Base-by-base conservation (phyloP, 441 rosid species). In the Gossypium davidsonii region DNA sequence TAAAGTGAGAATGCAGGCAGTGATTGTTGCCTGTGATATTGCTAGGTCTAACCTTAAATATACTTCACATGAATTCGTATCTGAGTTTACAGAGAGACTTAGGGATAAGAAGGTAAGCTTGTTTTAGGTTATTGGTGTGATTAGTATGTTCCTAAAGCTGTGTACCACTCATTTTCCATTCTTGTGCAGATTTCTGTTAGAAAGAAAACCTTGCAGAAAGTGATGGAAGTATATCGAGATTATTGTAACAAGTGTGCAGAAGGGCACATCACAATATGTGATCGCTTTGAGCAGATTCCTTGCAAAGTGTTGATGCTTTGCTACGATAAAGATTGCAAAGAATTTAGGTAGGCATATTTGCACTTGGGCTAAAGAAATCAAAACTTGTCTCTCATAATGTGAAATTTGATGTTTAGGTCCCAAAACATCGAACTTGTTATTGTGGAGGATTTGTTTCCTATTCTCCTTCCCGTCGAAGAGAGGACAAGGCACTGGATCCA, bases 21-120 rank as follows among this genome's bases (percentile, higher is more conserved):
- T 93, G 78, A 76, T 80, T 74, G 84, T 85, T 80, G 84, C 88
- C 52, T 93, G 98, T 84, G 99, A 95, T 79, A 82, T 95, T 72
- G 88, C 90, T 78, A 86, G 78, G 83, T 79, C 76, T 71, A 83
- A 88, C 81, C 80, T 83, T 49, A 86, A 87, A 76, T 71, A 73
- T 75, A 79, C 85, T 80, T 83, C 94, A 37, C 74, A 82, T 63
- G 85, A 79, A 73, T 70, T 95, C 61, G 78, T 91, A 79, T 83
- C 83, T 80, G 91, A 83, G 82, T 84, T 88, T 63, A 75, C 80
- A 70, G 97, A 93, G 82, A 91, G 99, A 74, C 94, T 95, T 75
- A 87, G 97, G 79, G 97, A 95, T 86, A 95, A 93, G 92, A 95
- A 91, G 97, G 98, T 88, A 83, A 18, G 21, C 77, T 65, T 73